Evolutionary conservation across 345 rosid species (phyloP).

Genomic region (Luvunga scandens): DNA sequence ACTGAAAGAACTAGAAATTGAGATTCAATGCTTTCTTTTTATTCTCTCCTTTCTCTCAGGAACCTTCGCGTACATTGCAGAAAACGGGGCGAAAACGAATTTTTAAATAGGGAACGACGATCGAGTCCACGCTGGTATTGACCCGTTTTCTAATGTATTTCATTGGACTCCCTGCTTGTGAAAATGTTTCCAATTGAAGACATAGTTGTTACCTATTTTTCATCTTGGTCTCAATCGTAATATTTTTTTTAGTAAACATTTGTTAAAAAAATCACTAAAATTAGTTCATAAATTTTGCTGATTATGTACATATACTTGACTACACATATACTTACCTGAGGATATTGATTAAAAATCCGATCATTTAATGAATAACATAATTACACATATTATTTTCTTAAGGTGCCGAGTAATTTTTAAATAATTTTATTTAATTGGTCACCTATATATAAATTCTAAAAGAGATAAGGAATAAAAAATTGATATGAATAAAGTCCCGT

Average conservation of each 20-base stretch:
- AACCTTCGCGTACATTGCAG: not conserved
- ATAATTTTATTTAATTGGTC: no score
- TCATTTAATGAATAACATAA: no score
- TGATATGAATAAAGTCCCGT: rapidly evolving
- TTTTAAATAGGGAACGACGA: not conserved
- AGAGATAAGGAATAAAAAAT: no score
- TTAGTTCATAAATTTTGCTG: no score
- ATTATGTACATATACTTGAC: no score
- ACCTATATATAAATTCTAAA: no score
- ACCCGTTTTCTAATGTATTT: not conserved
- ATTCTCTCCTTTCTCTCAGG: not conserved
- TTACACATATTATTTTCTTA: rapidly evolving
- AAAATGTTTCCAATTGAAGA: not conserved
- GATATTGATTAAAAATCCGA: no score
- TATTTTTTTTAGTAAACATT: no score
- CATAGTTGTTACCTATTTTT: not conserved
- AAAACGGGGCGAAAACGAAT: not conserved
- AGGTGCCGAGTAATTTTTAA: no score
- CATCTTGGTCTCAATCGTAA: not conserved
- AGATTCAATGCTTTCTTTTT: not conserved
- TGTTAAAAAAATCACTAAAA: no score
- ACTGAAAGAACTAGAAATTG: not conserved
- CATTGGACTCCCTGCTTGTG: not conserved
- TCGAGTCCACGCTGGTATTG: not conserved
- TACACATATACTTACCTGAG: no score